Percentiles rank a stretch among this genome's conserved stretches.
phyloP scores from a whole-genome alignment of 352 stramenopile genomes.

The Phytophthora pisi region DNA sequence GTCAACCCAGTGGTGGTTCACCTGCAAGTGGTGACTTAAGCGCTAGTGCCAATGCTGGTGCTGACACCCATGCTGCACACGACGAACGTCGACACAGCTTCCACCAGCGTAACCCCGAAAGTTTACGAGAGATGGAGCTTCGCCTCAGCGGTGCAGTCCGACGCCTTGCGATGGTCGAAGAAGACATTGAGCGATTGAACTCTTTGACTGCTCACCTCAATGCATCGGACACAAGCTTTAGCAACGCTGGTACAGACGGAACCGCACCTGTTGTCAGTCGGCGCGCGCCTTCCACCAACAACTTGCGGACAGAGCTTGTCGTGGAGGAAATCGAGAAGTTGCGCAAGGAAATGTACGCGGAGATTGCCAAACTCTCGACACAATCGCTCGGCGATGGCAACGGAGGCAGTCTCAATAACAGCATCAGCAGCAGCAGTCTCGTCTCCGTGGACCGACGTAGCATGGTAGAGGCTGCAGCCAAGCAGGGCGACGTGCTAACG shows the following conservation, averaged over 20 bases:
- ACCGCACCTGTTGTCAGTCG: background rate
- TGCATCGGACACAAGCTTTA: slow-evolving; percentile 21
- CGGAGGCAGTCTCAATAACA: slow-evolving; percentile 17
- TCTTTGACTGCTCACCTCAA: slow-evolving; percentile 28
- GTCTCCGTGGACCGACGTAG: slow-evolving; percentile 23
- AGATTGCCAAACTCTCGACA: slow-evolving; percentile 54
- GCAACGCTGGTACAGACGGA: background rate
- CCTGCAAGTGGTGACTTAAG: slow-evolving; percentile 5
- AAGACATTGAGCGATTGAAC: slow-evolving; percentile 70
- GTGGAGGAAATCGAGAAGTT: slow-evolving; percentile 58
- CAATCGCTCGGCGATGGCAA: slow-evolving; percentile 24
- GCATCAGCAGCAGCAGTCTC: slow-evolving; percentile 23
- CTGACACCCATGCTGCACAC: slow-evolving; percentile 11
- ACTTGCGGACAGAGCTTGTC: slow-evolving; percentile 31
- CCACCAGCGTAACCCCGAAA: slow-evolving; percentile 37
- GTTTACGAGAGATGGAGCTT: slow-evolving; percentile 60
- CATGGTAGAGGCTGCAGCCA: slow-evolving; percentile 30
- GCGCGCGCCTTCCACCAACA: slow-evolving; percentile 27
- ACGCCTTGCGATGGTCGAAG: slow-evolving; percentile 59
- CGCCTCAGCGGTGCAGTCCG: slow-evolving; percentile 63
- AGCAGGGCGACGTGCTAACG: slow-evolving; percentile 52
- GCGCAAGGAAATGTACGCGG: slow-evolving; percentile 53
- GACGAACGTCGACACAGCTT: slow-evolving; percentile 20
- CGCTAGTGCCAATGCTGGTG: background rate
- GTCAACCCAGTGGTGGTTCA: slow-evolving; percentile 5